Evolutionary conservation across 257 asterid genomes (phyloP), one percentile per base, ranked within the genome.

Genomic region (Linderniella brevidens): DNA sequence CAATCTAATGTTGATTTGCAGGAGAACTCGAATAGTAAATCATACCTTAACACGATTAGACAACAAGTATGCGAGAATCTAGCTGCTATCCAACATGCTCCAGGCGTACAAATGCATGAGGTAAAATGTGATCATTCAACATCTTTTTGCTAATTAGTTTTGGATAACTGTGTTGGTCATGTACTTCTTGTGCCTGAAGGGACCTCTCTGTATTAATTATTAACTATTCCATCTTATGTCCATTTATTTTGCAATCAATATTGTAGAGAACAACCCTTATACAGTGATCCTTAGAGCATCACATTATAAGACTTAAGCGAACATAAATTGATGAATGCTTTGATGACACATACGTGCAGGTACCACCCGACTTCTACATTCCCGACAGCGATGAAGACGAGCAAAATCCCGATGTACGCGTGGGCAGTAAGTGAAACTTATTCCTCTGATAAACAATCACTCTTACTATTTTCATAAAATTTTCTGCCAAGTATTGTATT

Each of bases 71-170:
- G 84, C 65, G 96, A 85, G 64, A 90, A 77, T 74, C 92, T 90
- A 42, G 85, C 92, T 35, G 62, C 71, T 71, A 79, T 90, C 66
- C 96, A 90, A 59, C 94, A 85, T 70, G 96, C 99, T 64, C 96
- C 99, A 32, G 71, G 96, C 37, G 96, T 90, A 48, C 99, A 90
- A 69, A 74, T 85, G 96, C 99, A 90, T 13, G 96, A 90, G 96
- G 99, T 77, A 68, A 58, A 63, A 18, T 50, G 35, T 32, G 32
- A 2, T 25, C 32, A 25, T 25, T 25, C 32, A 25, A 6, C 6
- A 25, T 25, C 32, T 25, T n/a, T n/a, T n/a, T n/a, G n/a, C n/a
- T n/a, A n/a, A n/a, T n/a, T n/a, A n/a, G n/a, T n/a, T n/a, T n/a
- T n/a, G n/a, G 32, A 25, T 3, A 25, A 25, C 32, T 25, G 6